Conservation (phyloP, 2,329 filamentous ascomycete genomes). For the Penicillium verrucosum region DNA sequence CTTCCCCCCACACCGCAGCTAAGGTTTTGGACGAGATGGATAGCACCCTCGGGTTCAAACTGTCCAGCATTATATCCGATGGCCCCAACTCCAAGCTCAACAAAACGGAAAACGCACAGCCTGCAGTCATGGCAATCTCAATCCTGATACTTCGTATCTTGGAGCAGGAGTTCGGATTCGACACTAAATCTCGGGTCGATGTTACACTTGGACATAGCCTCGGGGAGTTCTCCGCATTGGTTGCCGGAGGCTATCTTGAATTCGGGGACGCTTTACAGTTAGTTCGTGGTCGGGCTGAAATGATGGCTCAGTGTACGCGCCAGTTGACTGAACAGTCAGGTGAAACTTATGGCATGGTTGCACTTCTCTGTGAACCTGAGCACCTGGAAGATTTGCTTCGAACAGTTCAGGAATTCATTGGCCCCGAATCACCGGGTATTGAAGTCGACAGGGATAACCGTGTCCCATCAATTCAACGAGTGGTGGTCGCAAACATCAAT, state of each 20-base stretch:
- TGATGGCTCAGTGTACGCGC: slow-evolving; percentile 74
- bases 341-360: slow-evolving; percentile 91
- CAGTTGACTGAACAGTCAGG: slow-evolving; percentile 64
- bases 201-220: slow-evolving; percentile 86
- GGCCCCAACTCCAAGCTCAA: slow-evolving; percentile 76
- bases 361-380: slow-evolving; percentile 79
- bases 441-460: slow-evolving; percentile 62
- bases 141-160: slow-evolving; percentile 85
- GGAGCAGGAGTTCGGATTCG: slow-evolving; percentile 79
- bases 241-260: slow-evolving; percentile 74
- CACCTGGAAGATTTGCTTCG: slow-evolving; percentile 67
- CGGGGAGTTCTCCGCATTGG: slow-evolving; percentile 88
- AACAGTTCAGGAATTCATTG: slow-evolving; percentile 76
- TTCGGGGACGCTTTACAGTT: slow-evolving; percentile 76
- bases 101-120: slow-evolving; percentile 82
- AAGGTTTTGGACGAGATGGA: slow-evolving; percentile 86
- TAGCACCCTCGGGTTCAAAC: slow-evolving; percentile 66
- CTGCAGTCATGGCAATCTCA: slow-evolving; percentile 93
- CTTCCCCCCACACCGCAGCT: slow-evolving; percentile 74
- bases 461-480: slow-evolving; percentile 75
- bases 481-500: slow-evolving; percentile 90
- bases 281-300: slow-evolving; percentile 72
- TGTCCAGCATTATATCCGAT: slow-evolving; percentile 74
- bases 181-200: slow-evolving; percentile 67
- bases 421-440: slow-evolving; percentile 61